phyloP scores from a whole-genome alignment of 345 rosid species.

The Pugionium cornutum region DNA sequence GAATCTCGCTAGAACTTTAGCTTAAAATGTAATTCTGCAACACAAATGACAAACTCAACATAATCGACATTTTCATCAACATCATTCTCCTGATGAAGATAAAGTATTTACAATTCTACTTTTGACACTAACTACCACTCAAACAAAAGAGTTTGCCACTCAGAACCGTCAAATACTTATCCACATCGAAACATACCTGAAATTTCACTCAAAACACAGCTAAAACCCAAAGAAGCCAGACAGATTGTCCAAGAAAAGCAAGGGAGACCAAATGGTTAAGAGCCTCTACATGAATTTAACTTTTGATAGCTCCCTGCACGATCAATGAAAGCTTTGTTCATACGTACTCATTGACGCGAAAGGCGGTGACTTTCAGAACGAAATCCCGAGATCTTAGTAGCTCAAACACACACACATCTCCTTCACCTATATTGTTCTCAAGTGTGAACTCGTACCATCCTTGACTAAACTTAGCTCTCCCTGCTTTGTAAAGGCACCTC shows the following conservation, averaged over 20 bases:
- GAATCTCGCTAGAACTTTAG: too few species aligned
- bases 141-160: slow-evolving; percentile 24
- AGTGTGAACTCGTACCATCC: slow-evolving; percentile 84
- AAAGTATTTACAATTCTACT: slow-evolving; percentile 26
- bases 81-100: too few species aligned
- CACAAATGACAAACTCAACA: too few species aligned
- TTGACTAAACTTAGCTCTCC: slow-evolving; percentile 75
- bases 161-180: slow-evolving; percentile 15
- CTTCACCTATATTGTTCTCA: slow-evolving; percentile 79
- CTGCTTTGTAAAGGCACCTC: slow-evolving; percentile 74
- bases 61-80: too few species aligned
- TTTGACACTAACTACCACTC: slow-evolving; percentile 14
- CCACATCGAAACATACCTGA: slow-evolving; percentile 20
- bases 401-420: slow-evolving; percentile 80
- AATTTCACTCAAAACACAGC: slow-evolving; percentile 27
- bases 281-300: slow-evolving; percentile 18
- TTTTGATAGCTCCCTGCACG: neutral
- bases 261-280: slow-evolving; percentile 3
- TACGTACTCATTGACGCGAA: slow-evolving; percentile 45
- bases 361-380: slow-evolving; percentile 71
- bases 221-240: neutral
- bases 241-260: neutral
- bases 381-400: slow-evolving; percentile 60
- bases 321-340: neutral
- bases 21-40: too few species aligned